Base-by-base conservation (phyloP, 2,329 filamentous ascomycete species). In the Emergomyces orientalis region DNA sequence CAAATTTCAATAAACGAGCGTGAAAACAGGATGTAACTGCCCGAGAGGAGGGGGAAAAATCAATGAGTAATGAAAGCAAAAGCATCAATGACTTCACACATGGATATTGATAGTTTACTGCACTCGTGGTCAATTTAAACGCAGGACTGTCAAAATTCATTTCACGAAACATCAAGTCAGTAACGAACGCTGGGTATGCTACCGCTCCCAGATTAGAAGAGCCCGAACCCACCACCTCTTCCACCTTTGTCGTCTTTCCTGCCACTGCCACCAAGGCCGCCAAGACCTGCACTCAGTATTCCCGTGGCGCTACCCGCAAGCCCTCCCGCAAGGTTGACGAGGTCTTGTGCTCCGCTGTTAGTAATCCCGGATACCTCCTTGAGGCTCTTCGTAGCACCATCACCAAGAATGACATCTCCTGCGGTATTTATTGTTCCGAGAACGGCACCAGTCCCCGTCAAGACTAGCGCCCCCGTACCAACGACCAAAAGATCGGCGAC, bases 401-500 rank as follows among this genome's bases (percentile, higher is more conserved):
- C 27, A 8, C 25, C 25, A 9, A 59, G 43, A 47, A 22, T 34
- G 14, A 59, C 57, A 17, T 59, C 27, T 59, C 57, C 57, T 45
- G 13, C 27, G 27, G 11, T 11, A 59, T 59, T 59, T 9, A 59
- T n/a, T 13, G 43, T 45, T 19, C 57, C 57, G 9, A 45, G 57
- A 32, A 59, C 19, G 17, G 43, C 22, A n/a, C 57, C 57, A 45
- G 57, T 59, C 17, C 25, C 57, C 0, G 25, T 17, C 27, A 59
- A 22, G 41, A 59, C 57, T n/a, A 59, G 27, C 8, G 57, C 57
- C 19, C 57, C 57, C 1, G 57, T 13, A 30, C 57, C 57, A 7
- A 41, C 57, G 41, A 59, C 57, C 22, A 59, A 41, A 47, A 59
- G 57, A 9, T 59, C 57, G n/a, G 57, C 57, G n/a, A 59, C 41